These are phyloP conservation scores for Albophoma yamanashiensis DNA, from an alignment of 2,329 filamentous ascomycete genomes.

Conservation along the genomic window DNA sequence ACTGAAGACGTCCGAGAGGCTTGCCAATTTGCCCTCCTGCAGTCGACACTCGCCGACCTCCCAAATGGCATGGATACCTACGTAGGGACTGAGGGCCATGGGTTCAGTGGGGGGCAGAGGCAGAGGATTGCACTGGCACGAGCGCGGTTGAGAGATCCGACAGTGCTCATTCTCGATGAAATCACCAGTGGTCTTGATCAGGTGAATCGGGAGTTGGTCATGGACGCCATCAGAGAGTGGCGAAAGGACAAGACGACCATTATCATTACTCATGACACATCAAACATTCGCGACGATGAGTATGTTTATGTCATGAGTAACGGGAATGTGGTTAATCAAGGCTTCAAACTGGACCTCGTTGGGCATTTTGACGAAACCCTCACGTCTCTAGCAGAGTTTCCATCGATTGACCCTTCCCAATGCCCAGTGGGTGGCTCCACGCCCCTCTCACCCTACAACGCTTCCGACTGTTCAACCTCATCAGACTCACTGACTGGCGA, in stretches of 20 bases:
- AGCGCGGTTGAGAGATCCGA: conserved; percentile 64
- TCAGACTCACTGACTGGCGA: neutral
- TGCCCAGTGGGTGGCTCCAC: neutral
- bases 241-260: conserved; percentile 75
- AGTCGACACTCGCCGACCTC: conserved; percentile 54
- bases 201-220: conserved; percentile 54
- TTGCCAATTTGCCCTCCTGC: conserved; percentile 57
- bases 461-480: neutral
- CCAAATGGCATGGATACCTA: conserved; percentile 61
- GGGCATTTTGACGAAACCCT: neutral
- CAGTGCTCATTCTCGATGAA: conserved; percentile 80
- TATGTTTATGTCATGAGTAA: conserved; percentile 72
- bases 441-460: neutral
- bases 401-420: neutral
- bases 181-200: conserved; percentile 78
- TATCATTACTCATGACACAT: conserved; percentile 83
- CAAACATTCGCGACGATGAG: conserved; percentile 61
- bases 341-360: conserved; percentile 17
- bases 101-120: conserved; percentile 74
- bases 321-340: conserved; percentile 58
- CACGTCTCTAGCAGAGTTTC: neutral
- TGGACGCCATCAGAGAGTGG: conserved; percentile 70
- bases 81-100: conserved; percentile 58
- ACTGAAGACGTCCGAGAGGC: conserved; percentile 48
- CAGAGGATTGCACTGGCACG: conserved; percentile 75